phyloP scores from a whole-genome alignment of 768 basidiomycete genomes.

The Tylopilus sp. region DNA sequence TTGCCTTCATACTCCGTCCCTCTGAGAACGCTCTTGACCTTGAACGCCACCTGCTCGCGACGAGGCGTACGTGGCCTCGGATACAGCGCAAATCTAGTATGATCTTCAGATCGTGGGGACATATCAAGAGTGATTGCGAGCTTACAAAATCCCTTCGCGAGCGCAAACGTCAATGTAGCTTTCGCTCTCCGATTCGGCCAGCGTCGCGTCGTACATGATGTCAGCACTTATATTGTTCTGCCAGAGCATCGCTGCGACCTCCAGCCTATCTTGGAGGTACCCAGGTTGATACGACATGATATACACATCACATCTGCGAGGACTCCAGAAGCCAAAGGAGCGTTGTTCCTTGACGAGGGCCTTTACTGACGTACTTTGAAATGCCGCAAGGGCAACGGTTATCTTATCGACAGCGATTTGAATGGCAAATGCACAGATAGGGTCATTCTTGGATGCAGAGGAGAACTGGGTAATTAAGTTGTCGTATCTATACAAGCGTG shows the following conservation, averaged over 20 bases:
- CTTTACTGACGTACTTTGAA: constrained; percentile 63
- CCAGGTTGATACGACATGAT: constrained; percentile 77
- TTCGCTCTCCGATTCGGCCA: constrained; percentile 61
- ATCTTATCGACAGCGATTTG: constrained; percentile 83
- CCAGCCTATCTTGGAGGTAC: constrained; percentile 71
- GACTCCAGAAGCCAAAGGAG: constrained; percentile 88
- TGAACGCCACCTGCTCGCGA: constrained; percentile 67
- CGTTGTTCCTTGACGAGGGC: constrained; percentile 71
- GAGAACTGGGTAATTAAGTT: constrained; percentile 60
- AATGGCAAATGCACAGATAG: constrained; percentile 65
- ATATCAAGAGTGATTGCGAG: constrained; percentile 3
- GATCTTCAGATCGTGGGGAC: constrained; percentile 36
- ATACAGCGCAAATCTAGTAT: constrained; percentile 51
- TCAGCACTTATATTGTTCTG: constrained; percentile 80
- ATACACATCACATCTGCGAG: constrained; percentile 86
- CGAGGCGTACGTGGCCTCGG: constrained; percentile 52
- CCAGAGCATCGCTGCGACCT: constrained; percentile 76
- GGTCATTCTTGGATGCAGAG: constrained; percentile 47
- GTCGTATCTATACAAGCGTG: constrained; percentile 55
- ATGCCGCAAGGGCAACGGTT: constrained; percentile 60
- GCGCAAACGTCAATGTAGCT: constrained; percentile 62
- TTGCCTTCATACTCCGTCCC: constrained; percentile 73
- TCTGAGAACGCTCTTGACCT: constrained; percentile 78
- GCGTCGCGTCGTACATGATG: constrained; percentile 78
- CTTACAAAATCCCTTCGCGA: constrained; percentile 83